A percentile compares a stretch with the other conserved stretches of the same genome.
Evolutionary conservation across 805 yeast species (phyloP).

Genomic region (Naumovozyma baii): DNA sequence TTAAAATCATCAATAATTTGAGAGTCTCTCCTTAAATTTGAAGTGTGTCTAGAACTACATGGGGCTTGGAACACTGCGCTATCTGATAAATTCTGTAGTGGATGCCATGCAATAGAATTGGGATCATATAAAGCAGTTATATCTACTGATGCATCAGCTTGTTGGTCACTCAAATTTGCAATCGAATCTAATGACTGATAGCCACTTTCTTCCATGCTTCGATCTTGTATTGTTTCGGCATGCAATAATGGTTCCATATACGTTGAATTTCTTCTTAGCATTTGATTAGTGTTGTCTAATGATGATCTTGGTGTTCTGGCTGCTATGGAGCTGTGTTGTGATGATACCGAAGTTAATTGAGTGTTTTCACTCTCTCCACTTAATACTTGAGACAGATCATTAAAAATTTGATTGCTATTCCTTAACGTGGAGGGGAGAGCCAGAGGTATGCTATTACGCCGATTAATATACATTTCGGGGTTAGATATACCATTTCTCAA

Average conservation of each 20-base stretch:
- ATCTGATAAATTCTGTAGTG: slow-evolving; percentile 10
- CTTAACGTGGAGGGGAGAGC: slow-evolving; percentile 24
- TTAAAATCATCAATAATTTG: slow-evolving; percentile 17
- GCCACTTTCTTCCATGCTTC: slow-evolving; percentile 14
- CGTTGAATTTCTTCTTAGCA: slow-evolving; percentile 2
- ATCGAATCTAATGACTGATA: slow-evolving; percentile 28
- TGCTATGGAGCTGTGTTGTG: slow-evolving; percentile 3
- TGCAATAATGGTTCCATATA: slow-evolving; percentile 26
- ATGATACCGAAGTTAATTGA: not conserved
- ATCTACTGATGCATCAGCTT: slow-evolving; percentile 29
- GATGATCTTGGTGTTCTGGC: slow-evolving; percentile 1
- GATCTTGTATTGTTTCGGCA: slow-evolving; percentile 7
- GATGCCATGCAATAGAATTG: slow-evolving; percentile 22
- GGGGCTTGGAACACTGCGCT: not conserved
- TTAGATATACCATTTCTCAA: not conserved
- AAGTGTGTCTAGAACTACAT: not conserved
- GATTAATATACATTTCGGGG: not conserved
- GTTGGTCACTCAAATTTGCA: slow-evolving; percentile 9
- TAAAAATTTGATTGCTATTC: slow-evolving; percentile 16
- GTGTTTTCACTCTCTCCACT: slow-evolving; percentile 3
- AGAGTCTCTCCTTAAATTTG: not conserved
- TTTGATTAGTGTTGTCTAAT: slow-evolving; percentile 3
- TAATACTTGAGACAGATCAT: slow-evolving; percentile 21
- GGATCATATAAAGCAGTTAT: slow-evolving; percentile 30
- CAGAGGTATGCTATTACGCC: slow-evolving; percentile 13